Evolutionary conservation across 371 early-diverging fungal genomes (phyloP).

Genomic region (Lichtheimia corymbifera): DNA sequence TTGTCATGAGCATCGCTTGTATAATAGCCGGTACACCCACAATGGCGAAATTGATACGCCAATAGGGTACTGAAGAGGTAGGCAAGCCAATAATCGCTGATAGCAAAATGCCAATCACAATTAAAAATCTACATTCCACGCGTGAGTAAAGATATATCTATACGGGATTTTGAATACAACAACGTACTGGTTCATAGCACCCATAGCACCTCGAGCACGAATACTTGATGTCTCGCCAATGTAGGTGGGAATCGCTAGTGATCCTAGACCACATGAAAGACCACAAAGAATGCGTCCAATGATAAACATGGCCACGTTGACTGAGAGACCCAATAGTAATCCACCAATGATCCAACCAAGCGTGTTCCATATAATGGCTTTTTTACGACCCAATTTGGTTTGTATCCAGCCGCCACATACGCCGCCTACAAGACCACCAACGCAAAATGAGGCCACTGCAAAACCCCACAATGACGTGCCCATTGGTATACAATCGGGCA

Average conservation of each 20-base stretch:
- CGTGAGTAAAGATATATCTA: not conserved
- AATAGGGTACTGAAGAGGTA: constrained; percentile 60
- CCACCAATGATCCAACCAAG: constrained; percentile 59
- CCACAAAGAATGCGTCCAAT: constrained; percentile 29
- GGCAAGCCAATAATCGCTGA: constrained; percentile 63
- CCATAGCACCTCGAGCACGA: constrained; percentile 63
- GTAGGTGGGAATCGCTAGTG: constrained; percentile 75
- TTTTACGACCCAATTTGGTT: constrained; percentile 59
- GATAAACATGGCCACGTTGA: constrained; percentile 23
- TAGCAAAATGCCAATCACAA: constrained; percentile 75
- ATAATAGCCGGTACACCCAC: constrained; percentile 66
- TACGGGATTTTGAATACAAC: not conserved
- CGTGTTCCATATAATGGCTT: constrained; percentile 58
- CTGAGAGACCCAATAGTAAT: constrained; percentile 48
- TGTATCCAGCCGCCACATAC: constrained; percentile 55
- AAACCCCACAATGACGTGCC: constrained; percentile 41
- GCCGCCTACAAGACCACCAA: constrained; percentile 72
- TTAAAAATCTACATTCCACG: constrained; percentile 39
- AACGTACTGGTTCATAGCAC: constrained; percentile 64
- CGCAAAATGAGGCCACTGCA: constrained; percentile 56
- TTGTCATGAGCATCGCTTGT: constrained; percentile 67
- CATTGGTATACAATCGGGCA: constrained; percentile 35
- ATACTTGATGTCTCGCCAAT: constrained; percentile 76
- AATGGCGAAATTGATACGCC: constrained; percentile 67
- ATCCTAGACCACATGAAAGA: constrained; percentile 71